phyloP scores from a whole-genome alignment of 129 eudicot genomes.

The Gnaphalium uliginosum region DNA sequence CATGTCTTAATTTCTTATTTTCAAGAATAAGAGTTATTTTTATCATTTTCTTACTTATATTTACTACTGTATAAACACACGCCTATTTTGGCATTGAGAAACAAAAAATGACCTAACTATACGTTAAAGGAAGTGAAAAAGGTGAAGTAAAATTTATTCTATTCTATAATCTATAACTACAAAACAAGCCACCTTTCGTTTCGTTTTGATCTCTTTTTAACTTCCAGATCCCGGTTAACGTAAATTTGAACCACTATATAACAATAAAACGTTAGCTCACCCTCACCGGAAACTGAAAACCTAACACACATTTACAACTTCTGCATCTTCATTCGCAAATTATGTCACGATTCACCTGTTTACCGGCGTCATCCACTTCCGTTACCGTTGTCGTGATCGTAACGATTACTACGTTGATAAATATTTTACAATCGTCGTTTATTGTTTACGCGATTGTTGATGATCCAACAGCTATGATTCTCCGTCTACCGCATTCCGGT shows the following conservation, averaged over 20 bases:
- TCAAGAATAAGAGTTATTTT: too few species aligned
- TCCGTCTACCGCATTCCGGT: constrained; percentile 33
- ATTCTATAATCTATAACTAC: too few species aligned
- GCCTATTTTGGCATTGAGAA: background rate
- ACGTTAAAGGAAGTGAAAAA: background rate
- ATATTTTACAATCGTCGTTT: background rate
- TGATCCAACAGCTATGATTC: constrained; percentile 31
- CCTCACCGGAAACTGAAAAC: constrained; percentile 5
- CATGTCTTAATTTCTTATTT: too few species aligned
- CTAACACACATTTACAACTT: background rate
- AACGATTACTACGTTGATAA: constrained; percentile 3
- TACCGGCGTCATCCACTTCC: constrained; percentile 3
- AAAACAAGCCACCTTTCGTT: background rate
- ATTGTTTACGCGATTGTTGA: constrained; percentile 24
- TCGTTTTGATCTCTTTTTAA: background rate
- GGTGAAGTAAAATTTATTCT: too few species aligned
- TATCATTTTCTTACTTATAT: too few species aligned
- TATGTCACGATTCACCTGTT: constrained; percentile 28
- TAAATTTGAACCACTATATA: constrained; percentile 8
- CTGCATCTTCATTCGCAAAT: background rate
- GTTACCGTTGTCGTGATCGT: constrained; percentile 12
- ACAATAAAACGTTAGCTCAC: constrained; percentile 13
- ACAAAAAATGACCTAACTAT: background rate
- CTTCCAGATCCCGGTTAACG: constrained; percentile 36
- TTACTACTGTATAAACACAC: background rate